Percentiles rank a stretch among this genome's conserved stretches.
phyloP scores from a whole-genome alignment of 148 eudicot species.

The Linanthus parryae region DNA sequence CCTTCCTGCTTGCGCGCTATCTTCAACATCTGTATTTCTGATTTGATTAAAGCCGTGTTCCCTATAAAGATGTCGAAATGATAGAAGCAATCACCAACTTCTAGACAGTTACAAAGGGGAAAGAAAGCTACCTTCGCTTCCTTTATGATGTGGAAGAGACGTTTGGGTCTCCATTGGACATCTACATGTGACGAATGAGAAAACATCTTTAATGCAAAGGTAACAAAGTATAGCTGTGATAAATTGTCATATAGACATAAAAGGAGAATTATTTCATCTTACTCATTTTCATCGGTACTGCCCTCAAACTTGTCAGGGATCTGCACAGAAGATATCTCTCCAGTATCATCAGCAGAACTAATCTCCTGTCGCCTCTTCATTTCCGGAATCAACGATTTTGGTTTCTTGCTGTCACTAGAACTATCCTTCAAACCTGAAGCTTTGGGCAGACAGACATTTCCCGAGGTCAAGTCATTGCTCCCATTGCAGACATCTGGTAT shows the following conservation, averaged over 20 bases:
- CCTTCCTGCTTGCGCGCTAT: constrained; percentile 5
- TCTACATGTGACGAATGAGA: constrained; percentile 10
- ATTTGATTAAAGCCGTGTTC: not conserved
- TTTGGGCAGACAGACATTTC: not conserved
- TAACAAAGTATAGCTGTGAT: too few species aligned
- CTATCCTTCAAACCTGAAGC: constrained; percentile 7
- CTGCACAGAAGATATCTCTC: constrained; percentile 3
- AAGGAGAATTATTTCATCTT: too few species aligned
- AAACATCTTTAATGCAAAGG: not conserved
- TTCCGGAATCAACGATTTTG: constrained; percentile 4
- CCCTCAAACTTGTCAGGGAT: constrained; percentile 4
- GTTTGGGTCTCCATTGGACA: constrained; percentile 1
- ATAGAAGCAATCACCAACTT: too few species aligned
- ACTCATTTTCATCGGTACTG: constrained; percentile 13
- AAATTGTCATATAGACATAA: too few species aligned
- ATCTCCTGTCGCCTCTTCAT: not conserved
- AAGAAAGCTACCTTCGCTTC: not conserved
- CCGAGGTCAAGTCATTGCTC: constrained; percentile 19
- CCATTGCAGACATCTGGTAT: constrained; percentile 9
- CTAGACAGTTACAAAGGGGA: too few species aligned
- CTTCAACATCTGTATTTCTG: not conserved
- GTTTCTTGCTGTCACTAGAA: constrained; percentile 7
- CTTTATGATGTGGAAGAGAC: constrained; percentile 3
- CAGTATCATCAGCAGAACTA: constrained; percentile 1
- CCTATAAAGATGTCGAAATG: too few species aligned